phyloP scores from a whole-genome alignment of 306 rosid genomes.

The cucumber (Cucumis sativus) region Cucumber_9930_V3 NC_026658.2:25759501-25760000 shows the following conservation, averaged over 20 bases:
- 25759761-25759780: conserved; percentile 53
- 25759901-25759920: neutral
- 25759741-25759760: conserved; percentile 50
- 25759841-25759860: conserved; percentile 5
- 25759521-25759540: conserved; percentile 67
- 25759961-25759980: neutral
- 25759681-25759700: conserved; percentile 72
- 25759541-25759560: conserved; percentile 39
- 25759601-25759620: neutral
- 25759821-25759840: conserved; percentile 58
- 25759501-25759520: conserved; percentile 79
- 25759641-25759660: neutral
- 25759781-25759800: conserved; percentile 61
- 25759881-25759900: neutral
- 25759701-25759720: conserved; percentile 81
- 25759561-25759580: neutral
- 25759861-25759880: neutral
- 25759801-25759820: conserved; percentile 81
- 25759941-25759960: neutral
- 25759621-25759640: neutral
- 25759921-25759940: neutral
- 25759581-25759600: neutral
- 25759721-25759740: conserved; percentile 79
- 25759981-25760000: neutral
- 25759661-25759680: conserved; percentile 47